These are phyloP conservation scores for Lichtheimia corymbifera DNA, from an alignment of 371 early-diverging fungal genomes.

Conservation along the genomic window DNA sequence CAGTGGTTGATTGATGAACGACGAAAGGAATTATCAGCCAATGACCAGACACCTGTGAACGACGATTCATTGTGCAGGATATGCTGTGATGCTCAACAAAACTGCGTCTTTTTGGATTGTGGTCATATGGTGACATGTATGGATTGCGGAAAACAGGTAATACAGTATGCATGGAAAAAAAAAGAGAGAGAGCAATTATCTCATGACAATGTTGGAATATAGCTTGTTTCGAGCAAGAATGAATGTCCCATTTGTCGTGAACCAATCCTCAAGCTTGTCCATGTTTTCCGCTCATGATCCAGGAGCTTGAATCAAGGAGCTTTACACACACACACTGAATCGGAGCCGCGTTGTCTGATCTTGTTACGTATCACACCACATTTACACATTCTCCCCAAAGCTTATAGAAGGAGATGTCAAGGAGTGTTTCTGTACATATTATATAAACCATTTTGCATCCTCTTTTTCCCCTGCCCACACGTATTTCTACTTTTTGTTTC, in stretches of 20 bases:
- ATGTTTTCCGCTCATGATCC: slow-evolving; percentile 47
- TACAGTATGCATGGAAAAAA: neutral
- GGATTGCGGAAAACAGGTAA: slow-evolving; percentile 61
- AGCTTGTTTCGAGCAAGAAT: slow-evolving; percentile 51
- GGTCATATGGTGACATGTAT: slow-evolving; percentile 67
- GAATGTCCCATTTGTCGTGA: slow-evolving; percentile 70
- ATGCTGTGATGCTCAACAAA: slow-evolving; percentile 61
- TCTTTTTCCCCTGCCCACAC: neutral
- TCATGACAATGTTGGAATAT: slow-evolving; percentile 5
- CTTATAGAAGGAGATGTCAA: no score
- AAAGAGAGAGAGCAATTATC: neutral
- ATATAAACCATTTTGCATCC: neutral
- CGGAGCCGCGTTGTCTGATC: no score
- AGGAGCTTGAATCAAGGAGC: no score
- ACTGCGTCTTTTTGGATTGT: slow-evolving; percentile 61
- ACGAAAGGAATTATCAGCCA: slow-evolving; percentile 22
- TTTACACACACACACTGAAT: no score
- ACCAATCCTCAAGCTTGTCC: slow-evolving; percentile 50
- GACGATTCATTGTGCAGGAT: slow-evolving; percentile 58
- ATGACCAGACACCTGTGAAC: slow-evolving; percentile 6
- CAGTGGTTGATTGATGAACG: slow-evolving; percentile 45
- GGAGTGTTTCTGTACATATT: neutral
- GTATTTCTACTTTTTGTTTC: neutral
- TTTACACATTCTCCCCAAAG: no score
- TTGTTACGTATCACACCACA: no score